Evolutionary conservation across 306 rosid genomes (phyloP).

Genomic region (Castanea sativa): DNA sequence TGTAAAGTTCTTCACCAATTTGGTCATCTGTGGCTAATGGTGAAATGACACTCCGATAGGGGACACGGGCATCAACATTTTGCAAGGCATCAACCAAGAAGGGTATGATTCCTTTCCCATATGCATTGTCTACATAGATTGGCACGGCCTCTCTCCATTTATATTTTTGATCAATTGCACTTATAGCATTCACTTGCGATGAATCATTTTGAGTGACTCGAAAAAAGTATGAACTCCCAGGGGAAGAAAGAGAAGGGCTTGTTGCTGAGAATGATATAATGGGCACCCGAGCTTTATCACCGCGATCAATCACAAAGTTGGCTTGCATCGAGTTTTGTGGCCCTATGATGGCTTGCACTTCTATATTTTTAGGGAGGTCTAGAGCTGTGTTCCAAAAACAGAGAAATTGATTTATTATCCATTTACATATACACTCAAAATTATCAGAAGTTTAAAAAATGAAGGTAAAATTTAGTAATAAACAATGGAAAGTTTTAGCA

Average conservation of each 20-base stretch:
- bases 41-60: conserved; percentile 39
- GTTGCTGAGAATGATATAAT: conserved; percentile 56
- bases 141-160: conserved; percentile 52
- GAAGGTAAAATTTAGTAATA: too few species aligned
- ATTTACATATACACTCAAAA: too few species aligned
- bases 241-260: conserved; percentile 42
- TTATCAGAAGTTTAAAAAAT: too few species aligned
- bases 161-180: conserved; percentile 31
- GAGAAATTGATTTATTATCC: too few species aligned
- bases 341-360: conserved; percentile 43
- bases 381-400: conserved; percentile 7
- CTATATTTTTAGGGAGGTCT: conserved; percentile 21
- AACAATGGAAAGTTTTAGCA: too few species aligned
- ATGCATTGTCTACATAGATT: conserved; percentile 41
- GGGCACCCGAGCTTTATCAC: conserved; percentile 47
- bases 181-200: conserved; percentile 41
- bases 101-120: conserved; percentile 45
- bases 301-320: conserved; percentile 45
- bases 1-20: conserved; percentile 37
- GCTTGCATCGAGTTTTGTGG: conserved; percentile 48
- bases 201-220: conserved; percentile 39
- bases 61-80: conserved; percentile 19
- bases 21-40: conserved; percentile 29
- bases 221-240: conserved; percentile 43
- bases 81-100: conserved; percentile 42